Base-by-base conservation (phyloP, 495 filamentous ascomycete species). In the Cercophora sp. region DNA sequence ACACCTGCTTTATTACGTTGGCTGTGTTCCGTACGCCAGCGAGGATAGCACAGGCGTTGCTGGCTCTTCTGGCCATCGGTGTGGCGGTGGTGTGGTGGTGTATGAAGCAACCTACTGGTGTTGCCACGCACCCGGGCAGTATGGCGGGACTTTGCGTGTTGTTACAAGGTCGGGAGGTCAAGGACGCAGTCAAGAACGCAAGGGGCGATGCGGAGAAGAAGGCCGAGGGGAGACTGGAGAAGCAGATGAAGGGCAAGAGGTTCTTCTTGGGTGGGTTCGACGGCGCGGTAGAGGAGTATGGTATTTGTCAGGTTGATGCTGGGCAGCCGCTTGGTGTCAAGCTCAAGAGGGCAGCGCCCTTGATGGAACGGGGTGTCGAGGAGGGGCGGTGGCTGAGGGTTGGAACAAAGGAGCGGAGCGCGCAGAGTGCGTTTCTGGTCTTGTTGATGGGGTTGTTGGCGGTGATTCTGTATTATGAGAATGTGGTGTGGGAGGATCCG, bases 21-120 rank as follows among this genome's bases (percentile, higher is more conserved):
- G 51, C 51, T 16, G 42, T 46, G 23, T 54, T 54, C 16, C 51
- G 42, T 19, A 22, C 4, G 2, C 51, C 51, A 11, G 51, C 51
- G 43, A 54, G 51, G 42, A 34, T 18, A 3, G 41, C 51, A 10
- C 10, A 54, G 42, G 51, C 11, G 29, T 16, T 54, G 32, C 16
- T 54, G 43, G 51, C 29, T 32, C 15, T 11, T 10, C 9, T 54
- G 20, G 41, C 48, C 19, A 34, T 54, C 5, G 13, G 47, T 13
- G 10, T 47, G 3, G 22, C 31, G 13, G 16, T 44, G 13, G 5
- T 53, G 29, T 39, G 39, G 18, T 2, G 15, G 18, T 16, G 24
- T 11, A 10, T 53, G 27, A 5, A 0, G 2, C 29, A 29, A 29
- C 37, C 9, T 19, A 44, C 50, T 4, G 50, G 50, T 4, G 35